Base-by-base conservation (phyloP, 2,329 filamentous ascomycete genomes). In the Trichoderma brevicompactum region DNA sequence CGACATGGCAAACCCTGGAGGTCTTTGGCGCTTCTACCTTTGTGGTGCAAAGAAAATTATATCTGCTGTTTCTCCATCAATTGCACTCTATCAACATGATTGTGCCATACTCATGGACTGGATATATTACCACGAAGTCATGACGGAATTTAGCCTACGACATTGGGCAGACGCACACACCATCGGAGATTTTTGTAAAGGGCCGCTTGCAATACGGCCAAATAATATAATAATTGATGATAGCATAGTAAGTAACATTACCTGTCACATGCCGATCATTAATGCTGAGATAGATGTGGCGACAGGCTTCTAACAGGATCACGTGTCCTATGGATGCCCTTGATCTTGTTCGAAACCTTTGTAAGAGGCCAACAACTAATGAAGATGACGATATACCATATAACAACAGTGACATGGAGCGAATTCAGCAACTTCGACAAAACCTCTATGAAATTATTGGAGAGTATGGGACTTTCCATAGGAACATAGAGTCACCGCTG, bases 81-180 rank as follows among this genome's bases (percentile, higher is more conserved):
- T 19, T 2, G 2, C 9, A n/a, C 34, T 66, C 5, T 56, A 58
- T 23, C 60, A 43, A 17, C 46, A 48, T 32, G 65, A 66, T 17
- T 49, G 36, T 2, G 23, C 28, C 12, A 23, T 64, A 23, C 15
- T 66, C 13, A 66, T 66, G 49, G 65, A 66, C 23, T 66, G 65
- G 65, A 50, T 66, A 17, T 66, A 66, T 53, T 66, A 66, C 44
- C 65, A 66, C 15, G 65, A 66, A 58, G 65, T 66, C 1, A 43
- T 60, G n/a, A 38, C 60, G 6, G 60, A 66, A 46, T 63, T 66
- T 38, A 64, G 60, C 41, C 44, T 66, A 15, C 48, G 60, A 5
- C 65, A 66, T 36, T 66, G 65, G 65, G 52, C 48, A 19, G 65
- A 55, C 9, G 28, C 34, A 36, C 34, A 49, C n/a, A 15, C 59